These are phyloP conservation scores for Pleoardoris graminearum DNA, from an alignment of 2,329 filamentous ascomycete genomes.

Conservation along the genomic window DNA sequence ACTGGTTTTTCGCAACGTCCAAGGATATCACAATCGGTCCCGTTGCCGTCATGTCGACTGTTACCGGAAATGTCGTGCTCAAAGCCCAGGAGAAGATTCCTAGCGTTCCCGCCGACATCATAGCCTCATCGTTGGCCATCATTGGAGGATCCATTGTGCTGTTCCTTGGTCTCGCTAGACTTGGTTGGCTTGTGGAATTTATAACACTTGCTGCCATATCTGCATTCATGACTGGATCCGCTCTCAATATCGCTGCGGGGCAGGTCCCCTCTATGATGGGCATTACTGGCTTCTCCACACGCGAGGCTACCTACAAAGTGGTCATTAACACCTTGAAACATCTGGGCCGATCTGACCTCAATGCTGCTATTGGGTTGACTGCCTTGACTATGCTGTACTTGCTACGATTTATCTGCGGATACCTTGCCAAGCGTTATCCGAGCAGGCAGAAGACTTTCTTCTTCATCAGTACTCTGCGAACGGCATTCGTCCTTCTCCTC, in stretches of 20 bases:
- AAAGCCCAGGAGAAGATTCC: conserved; percentile 59
- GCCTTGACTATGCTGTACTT: conserved; percentile 78
- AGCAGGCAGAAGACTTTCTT: conserved; percentile 74
- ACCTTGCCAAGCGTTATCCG: conserved; percentile 69
- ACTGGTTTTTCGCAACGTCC: conserved; percentile 98
- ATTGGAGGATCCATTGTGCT: conserved; percentile 79
- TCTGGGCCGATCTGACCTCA: conserved; percentile 65
- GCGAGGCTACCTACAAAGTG: conserved; percentile 78
- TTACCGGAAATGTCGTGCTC: conserved; percentile 79
- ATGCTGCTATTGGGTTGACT: conserved; percentile 85
- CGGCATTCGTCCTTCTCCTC: conserved; percentile 83
- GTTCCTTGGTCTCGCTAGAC: conserved; percentile 75
- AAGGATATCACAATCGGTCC: conserved; percentile 98
- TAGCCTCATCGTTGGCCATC: conserved; percentile 66
- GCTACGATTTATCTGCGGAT: conserved; percentile 64
- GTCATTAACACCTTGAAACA: conserved; percentile 80
- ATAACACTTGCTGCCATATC: conserved; percentile 90
- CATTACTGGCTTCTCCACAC: conserved; percentile 71
- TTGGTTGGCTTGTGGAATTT: conserved; percentile 91
- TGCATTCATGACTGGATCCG: conserved; percentile 97
- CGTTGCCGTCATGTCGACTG: conserved; percentile 90
- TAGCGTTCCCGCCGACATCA: conserved; percentile 49
- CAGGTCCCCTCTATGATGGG: conserved; percentile 85
- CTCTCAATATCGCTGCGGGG: conserved; percentile 82
- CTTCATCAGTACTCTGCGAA: conserved; percentile 83